A percentile compares a stretch with the other conserved stretches of the same genome.
phyloP scores from a whole-genome alignment of 331 rosid genomes.

The Telfairia occidentalis region DNA sequence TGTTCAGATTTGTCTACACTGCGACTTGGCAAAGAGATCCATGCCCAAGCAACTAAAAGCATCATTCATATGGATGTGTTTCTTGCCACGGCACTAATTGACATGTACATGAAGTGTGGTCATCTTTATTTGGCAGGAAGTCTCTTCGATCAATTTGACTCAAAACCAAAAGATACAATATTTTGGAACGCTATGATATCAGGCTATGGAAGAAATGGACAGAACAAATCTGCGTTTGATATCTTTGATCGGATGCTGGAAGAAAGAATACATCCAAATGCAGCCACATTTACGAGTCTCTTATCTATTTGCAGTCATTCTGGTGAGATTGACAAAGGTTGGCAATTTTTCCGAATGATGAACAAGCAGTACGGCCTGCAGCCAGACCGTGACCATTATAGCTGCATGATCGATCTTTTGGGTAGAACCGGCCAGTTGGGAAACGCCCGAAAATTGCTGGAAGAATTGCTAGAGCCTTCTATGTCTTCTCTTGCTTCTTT shows the following conservation, averaged over 20 bases:
- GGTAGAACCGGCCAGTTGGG: constrained; percentile 53
- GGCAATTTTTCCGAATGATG: constrained; percentile 48
- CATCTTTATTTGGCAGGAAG: constrained; percentile 33
- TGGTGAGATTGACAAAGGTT: constrained; percentile 56
- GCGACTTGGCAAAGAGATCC: constrained; percentile 46
- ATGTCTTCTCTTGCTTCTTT: constrained; percentile 49
- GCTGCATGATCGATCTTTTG: constrained; percentile 56
- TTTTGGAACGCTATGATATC: constrained; percentile 69
- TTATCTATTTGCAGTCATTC: constrained; percentile 62
- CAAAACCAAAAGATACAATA: constrained; percentile 49
- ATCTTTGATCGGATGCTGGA: constrained; percentile 38
- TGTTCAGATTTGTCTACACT: constrained; percentile 43
- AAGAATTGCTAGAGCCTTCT: constrained; percentile 43
- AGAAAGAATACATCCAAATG: constrained; percentile 40
- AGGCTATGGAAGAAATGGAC: constrained; percentile 67
- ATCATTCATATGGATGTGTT: constrained; percentile 30
- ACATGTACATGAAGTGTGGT: constrained; percentile 64
- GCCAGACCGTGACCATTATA: constrained; percentile 53
- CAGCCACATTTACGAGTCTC: constrained; percentile 47
- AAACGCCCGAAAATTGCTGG: constrained; percentile 33
- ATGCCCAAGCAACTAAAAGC: constrained; percentile 37
- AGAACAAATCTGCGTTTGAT: constrained; percentile 36
- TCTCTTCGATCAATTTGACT: constrained; percentile 36
- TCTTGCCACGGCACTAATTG: constrained; percentile 50
- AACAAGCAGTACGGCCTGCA: constrained; percentile 30